Evolutionary conservation across 2,329 filamentous ascomycete species (phyloP).

Genomic region (Ceratocystis lukuohia): DNA sequence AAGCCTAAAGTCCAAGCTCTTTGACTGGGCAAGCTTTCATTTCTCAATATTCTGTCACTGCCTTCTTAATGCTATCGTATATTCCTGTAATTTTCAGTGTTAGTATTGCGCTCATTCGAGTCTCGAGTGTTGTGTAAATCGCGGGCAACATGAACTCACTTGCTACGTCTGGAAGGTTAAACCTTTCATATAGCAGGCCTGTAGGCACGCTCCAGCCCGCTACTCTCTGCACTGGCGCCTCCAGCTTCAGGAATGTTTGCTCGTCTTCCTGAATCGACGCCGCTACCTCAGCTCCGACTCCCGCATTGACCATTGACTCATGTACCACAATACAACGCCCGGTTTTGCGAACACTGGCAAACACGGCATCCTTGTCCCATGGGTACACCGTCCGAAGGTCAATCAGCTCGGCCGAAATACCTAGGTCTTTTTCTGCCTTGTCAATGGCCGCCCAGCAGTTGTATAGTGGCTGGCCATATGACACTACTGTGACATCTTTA

Average conservation of each 20-base stretch:
- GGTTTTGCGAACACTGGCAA: conserved; percentile 75
- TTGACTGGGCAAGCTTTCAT: background rate
- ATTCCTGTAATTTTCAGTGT: conserved; percentile 19
- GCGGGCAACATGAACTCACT: conserved; percentile 44
- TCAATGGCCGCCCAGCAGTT: conserved; percentile 65
- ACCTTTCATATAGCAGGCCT: conserved; percentile 64
- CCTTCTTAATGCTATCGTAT: conserved; percentile 44
- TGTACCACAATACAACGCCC: conserved; percentile 79
- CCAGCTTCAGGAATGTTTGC: conserved; percentile 64
- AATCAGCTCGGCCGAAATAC: conserved; percentile 68
- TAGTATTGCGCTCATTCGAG: background rate
- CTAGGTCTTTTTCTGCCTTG: conserved; percentile 60
- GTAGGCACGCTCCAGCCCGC: conserved; percentile 84
- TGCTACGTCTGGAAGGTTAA: conserved; percentile 72
- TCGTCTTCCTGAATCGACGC: conserved; percentile 71
- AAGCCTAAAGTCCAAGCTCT: background rate
- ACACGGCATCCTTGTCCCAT: conserved; percentile 72
- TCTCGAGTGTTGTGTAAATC: background rate
- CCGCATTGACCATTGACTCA: conserved; percentile 82
- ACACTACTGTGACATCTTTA: conserved; percentile 68
- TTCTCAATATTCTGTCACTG: conserved; percentile 44
- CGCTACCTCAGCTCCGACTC: conserved; percentile 78
- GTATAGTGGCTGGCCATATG: conserved; percentile 82
- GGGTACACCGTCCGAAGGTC: conserved; percentile 82
- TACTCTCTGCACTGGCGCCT: conserved; percentile 73